phyloP scores from a whole-genome alignment of 2,329 filamentous ascomycete genomes.

The Colletotrichum spinosum region DNA sequence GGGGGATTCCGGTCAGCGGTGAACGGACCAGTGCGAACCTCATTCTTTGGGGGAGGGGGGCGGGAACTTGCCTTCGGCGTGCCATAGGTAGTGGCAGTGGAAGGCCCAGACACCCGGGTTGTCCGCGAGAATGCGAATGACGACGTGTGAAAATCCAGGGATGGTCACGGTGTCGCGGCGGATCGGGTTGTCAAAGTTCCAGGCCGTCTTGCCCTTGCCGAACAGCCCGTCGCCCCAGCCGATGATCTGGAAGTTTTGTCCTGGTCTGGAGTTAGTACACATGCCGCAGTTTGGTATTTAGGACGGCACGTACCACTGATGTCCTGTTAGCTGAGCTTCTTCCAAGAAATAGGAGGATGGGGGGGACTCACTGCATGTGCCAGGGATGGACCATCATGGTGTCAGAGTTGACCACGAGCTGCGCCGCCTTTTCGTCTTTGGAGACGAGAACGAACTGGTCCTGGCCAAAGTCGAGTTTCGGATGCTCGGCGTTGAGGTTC shows the following conservation, averaged over 20 bases:
- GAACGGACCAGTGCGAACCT: no score
- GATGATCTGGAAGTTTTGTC: conserved; percentile 66
- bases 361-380: conserved; percentile 38
- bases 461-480: conserved; percentile 31
- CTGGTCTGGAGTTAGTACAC: conserved; percentile 39
- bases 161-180: conserved; percentile 60
- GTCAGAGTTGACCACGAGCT: conserved; percentile 41
- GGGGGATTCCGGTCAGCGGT: background rate
- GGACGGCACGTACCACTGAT: conserved; percentile 16
- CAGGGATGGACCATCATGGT: conserved; percentile 41
- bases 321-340: conserved; percentile 5
- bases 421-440: conserved; percentile 38
- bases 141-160: conserved; percentile 64
- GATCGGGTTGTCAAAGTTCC: conserved; percentile 47
- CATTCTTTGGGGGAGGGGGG: background rate
- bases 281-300: background rate
- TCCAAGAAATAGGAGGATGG: background rate
- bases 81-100: conserved; percentile 71
- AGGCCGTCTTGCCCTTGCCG: conserved; percentile 41
- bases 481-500: conserved; percentile 26
- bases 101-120: conserved; percentile 70
- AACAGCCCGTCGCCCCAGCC: conserved; percentile 48
- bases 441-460: conserved; percentile 37
- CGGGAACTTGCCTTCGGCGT: conserved; percentile 53
- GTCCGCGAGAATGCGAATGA: conserved; percentile 65